Base-by-base conservation (phyloP, 139 green algal genomes). In the Gonium pectorale region DNA sequence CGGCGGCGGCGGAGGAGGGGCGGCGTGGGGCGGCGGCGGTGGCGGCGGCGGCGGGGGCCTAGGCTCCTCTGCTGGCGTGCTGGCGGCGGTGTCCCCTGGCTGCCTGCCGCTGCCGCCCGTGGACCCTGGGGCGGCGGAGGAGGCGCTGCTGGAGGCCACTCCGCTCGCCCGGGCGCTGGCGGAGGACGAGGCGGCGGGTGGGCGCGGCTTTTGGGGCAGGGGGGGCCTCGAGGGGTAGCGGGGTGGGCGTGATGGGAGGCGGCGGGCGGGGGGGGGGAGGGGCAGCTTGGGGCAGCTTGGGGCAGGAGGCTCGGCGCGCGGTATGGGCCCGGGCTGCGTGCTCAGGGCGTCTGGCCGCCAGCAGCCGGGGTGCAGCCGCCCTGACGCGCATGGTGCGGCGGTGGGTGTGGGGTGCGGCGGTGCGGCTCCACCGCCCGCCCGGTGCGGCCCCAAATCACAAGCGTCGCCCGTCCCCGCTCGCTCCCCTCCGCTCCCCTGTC, bases 91-190 rank as follows among this genome's bases (percentile, higher is more conserved):
- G 41, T 2, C 5, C 6, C 75, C 75, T 15, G 41, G 59, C 33
- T 13, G 17, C 26, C 75, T 83, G 75, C 75, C 59, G 29, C 29
- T 83, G 60, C 75, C 75, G n/a, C 75, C 75, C n/a, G 5, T 83
- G 60, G 43, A 37, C 33, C 40, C 40, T 5, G 31, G 3, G 41
- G 75, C 59, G 60, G 75, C 75, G 41, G 60, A 71, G 75, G 60
- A 19, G 60, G 75, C 75, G 41, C 59, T 83, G 59, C 60, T 83
- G 56, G 75, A 71, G 41, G 75, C 60, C 29, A 83, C 75, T 3
- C 75, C 75, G 17, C 43, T 72, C n/a, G 75, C 75, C 21, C 37
- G 75, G 60, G 41, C 60, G 15, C 41, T 64, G 75, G 41, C 60
- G 9, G 60, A 71, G n/a, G 75, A 72, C n/a, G 75, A 73, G 75